Conservation (phyloP, 768 basidiomycete genomes). For the Mycena maculata region DNA sequence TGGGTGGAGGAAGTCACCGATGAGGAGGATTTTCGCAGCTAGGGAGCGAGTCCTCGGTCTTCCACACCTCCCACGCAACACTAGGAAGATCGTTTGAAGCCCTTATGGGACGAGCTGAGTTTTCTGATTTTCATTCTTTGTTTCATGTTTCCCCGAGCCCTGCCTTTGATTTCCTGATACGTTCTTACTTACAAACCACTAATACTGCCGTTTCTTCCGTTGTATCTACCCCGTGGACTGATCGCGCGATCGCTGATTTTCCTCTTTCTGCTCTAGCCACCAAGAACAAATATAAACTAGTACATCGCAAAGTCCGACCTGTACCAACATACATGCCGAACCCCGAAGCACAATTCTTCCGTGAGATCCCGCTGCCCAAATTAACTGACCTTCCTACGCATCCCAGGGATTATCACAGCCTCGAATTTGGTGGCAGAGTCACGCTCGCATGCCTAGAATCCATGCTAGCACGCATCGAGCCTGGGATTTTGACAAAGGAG, state of each 20-base stretch:
- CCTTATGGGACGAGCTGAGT: constrained; percentile 33
- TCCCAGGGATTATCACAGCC: constrained; percentile 18
- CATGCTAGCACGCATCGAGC: constrained; percentile 32
- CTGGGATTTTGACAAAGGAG: not conserved
- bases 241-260: constrained; percentile 1
- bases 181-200: not conserved
- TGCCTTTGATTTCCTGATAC: not conserved
- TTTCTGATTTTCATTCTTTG: constrained; percentile 33
- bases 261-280: not conserved
- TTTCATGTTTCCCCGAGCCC: not conserved
- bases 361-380: constrained; percentile 13
- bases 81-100: constrained; percentile 34
- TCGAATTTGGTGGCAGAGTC: constrained; percentile 20
- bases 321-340: constrained; percentile 8
- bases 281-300: constrained; percentile 15
- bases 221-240: constrained; percentile 9
- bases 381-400: constrained; percentile 21
- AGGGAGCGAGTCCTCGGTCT: constrained; percentile 4
- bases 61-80: constrained; percentile 20
- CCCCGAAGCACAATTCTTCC: constrained; percentile 13
- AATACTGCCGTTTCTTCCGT: not conserved
- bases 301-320: constrained; percentile 14
- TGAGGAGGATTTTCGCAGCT: constrained; percentile 29
- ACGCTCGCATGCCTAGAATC: constrained; percentile 27
- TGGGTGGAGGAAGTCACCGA: constrained; percentile 11